phyloP scores from a whole-genome alignment of 495 filamentous ascomycete genomes.

The Sabuloglossum arenarium region DNA sequence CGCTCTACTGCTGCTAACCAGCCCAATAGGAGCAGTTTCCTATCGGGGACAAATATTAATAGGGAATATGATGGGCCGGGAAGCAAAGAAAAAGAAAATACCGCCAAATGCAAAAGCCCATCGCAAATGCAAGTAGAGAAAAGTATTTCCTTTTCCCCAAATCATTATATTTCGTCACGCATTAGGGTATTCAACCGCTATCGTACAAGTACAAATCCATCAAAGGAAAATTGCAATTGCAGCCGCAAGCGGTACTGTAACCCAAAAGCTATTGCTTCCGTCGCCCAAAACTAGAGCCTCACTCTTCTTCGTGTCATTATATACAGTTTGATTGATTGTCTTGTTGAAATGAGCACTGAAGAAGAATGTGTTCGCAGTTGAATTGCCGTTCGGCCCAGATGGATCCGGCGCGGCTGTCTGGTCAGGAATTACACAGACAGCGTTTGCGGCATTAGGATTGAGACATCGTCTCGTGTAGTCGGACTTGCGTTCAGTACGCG shows the following conservation, averaged over 20 bases:
- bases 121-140: too few species aligned
- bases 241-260: neutral
- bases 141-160: too few species aligned
- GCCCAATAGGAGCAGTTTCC: too few species aligned
- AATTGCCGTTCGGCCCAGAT: slow-evolving; percentile 12
- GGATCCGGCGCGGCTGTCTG: slow-evolving; percentile 20
- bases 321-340: slow-evolving; percentile 37
- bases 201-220: too few species aligned
- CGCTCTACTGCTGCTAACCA: too few species aligned
- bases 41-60: too few species aligned
- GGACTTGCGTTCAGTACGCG: slow-evolving; percentile 18
- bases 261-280: neutral
- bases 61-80: too few species aligned
- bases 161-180: too few species aligned
- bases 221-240: neutral
- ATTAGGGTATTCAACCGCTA: too few species aligned
- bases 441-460: slow-evolving; percentile 17
- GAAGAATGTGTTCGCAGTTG: slow-evolving; percentile 28
- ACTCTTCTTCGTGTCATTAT: slow-evolving; percentile 6
- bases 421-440: slow-evolving; percentile 39
- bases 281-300: neutral
- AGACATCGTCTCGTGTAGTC: slow-evolving; percentile 29
- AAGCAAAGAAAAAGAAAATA: too few species aligned
- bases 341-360: slow-evolving; percentile 32
- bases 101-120: too few species aligned